Base-by-base conservation (phyloP, 2,329 filamentous ascomycete genomes). In the Juglanconis juglandina region DNA sequence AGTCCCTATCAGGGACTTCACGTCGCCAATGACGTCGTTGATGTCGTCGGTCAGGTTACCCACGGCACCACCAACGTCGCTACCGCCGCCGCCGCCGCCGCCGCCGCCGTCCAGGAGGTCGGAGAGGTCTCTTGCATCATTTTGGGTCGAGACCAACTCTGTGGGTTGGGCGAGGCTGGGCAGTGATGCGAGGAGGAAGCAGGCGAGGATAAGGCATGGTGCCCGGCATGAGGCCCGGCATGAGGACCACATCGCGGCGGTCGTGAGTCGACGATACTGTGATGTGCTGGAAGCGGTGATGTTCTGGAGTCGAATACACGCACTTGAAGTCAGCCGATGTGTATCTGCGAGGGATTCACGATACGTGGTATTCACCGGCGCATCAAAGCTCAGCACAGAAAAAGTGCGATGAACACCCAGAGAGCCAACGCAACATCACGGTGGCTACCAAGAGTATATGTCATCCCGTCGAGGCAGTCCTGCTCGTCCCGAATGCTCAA, bases 191-290 rank as follows among this genome's bases (percentile, higher is more conserved):
- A 59, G 5, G 34, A 62, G 32, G 7, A 56, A 8, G 3, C 17
- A 46, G 8, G 59, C 9, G 14, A 49, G 11, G 24, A 55, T 33
- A 30, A 61, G 42, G 42, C 49, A 30, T 14, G 53, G 51, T 32
- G 17, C 17, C 17, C 17, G 33, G 41, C 34, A 39, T 34, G 30
- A 37, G 44, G 17, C 17, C 17, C 17, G 33, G 41, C 34, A 39
- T 34, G 30, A 37, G 44, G 17, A n/a, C 46, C 55, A 49, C 60
- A 62, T 62, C 34, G 44, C 51, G 42, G 50, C 59, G 52, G 47
- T 33, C 1, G 13, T 4, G 8, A 30, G 30, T 47, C 44, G 14
- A 30, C 17, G 47, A 24, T 24, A 24, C 24, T 24, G 2, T 24
- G 24, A 24, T 24, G 24, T 41, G 37, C 37, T 41, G 8, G 37